Evolutionary conservation across 139 green algal species (phyloP), one percentile per base, ranked within the genome.

Genomic region (Coelastrella sp.): DNA sequence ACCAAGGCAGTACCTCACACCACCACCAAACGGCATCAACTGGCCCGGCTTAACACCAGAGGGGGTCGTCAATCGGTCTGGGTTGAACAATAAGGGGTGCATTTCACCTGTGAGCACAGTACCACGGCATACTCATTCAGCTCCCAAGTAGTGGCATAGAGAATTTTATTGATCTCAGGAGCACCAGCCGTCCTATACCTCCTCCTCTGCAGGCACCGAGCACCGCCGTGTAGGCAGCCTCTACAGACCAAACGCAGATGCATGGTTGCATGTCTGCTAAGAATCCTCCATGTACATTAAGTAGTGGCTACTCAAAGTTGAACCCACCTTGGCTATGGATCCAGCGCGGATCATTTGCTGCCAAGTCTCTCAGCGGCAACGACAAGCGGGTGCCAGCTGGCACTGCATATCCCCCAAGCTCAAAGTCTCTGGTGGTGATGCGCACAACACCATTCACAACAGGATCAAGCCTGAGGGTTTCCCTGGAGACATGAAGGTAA

Each of bases 1-100:
- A 81, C 84, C 84, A 8, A 89, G 70, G 70, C 84, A 89, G 84
- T 91, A 83, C 93, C 93, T 68, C 24, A 66, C 70, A 15, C 84
- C 84, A 12, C 7, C 57, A 7, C 84, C 84, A 75, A 89, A 89
- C 5, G 84, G 84, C 84, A 89, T 89, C 17, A 80, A 70, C 68
- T 82, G 58, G 10, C 84, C 84, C 56, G 68, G 70, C 72, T 89
- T 89, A 19, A 11, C n/a, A 24, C 84, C 84, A 57, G 66, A 68
- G 0, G 84, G 70, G 7, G 84, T 89, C 35, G 83, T 24, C 84
- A 89, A 14, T 4, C 84, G 20, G 25, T 89, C 84, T 24, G 84
- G 84, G 70, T 89, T 89, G 84, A 89, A 89, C 7, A 25, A 49
- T 20, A 19, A 49, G 12, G 84, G 84, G 56, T 59, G 49, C 84